Evolutionary conservation across 2,329 filamentous ascomycete genomes (phyloP).

Genomic region (Colletotrichum coccodes): DNA sequence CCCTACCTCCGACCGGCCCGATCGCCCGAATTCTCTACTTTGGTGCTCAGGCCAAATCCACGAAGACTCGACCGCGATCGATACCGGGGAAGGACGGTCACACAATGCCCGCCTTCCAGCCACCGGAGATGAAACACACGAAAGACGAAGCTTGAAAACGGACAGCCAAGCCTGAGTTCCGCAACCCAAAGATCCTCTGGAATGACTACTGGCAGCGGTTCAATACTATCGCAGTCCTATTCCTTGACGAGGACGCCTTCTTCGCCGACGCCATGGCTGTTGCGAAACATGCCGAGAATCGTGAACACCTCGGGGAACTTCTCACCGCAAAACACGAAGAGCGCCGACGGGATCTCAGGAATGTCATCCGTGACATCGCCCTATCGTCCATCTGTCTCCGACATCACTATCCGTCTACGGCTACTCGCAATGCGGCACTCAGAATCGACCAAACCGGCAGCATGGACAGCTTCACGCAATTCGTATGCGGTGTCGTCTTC

Average conservation of each 20-base stretch:
- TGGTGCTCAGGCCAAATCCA: not conserved
- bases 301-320: constrained; percentile 17
- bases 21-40: not conserved
- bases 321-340: constrained; percentile 9
- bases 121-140: constrained; percentile 1
- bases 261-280: constrained; percentile 21
- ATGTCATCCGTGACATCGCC: not conserved
- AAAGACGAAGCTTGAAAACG: constrained; percentile 5
- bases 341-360: constrained; percentile 6
- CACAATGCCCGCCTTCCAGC: constrained; percentile 15
- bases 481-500: constrained; percentile 3
- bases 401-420: not conserved
- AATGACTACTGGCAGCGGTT: constrained; percentile 21
- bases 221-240: constrained; percentile 21
- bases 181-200: constrained; percentile 11
- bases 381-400: not conserved
- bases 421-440: constrained; percentile 1
- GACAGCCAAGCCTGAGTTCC: constrained; percentile 20
- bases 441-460: constrained; percentile 22
- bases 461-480: constrained; percentile 23
- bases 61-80: not conserved
- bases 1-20: not conserved
- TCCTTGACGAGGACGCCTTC: constrained; percentile 20
- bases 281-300: constrained; percentile 8
- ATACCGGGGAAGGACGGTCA: not conserved